These are phyloP conservation scores for Mycosphaerella arachidis DNA, from an alignment of 2,329 filamentous ascomycete genomes.

Conservation along the genomic window DNA sequence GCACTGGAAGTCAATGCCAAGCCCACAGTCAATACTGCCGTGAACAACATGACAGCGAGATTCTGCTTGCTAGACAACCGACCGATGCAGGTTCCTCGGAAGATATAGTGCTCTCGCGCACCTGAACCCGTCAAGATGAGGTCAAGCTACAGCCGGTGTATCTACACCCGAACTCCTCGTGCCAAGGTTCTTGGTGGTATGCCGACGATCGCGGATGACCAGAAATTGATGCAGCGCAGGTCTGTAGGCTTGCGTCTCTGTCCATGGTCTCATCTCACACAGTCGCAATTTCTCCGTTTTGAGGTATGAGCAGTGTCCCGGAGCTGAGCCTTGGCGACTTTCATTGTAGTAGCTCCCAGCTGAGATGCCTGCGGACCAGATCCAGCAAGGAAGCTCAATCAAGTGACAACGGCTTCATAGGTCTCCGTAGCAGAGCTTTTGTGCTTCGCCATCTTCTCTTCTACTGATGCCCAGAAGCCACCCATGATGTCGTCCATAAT, in stretches of 20 bases:
- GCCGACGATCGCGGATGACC: background rate
- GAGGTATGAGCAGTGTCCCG: background rate
- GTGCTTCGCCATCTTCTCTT: background rate
- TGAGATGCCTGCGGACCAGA: too few relatives aligned
- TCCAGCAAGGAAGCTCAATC: too few relatives aligned
- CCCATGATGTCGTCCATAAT: background rate
- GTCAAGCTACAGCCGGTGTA: background rate
- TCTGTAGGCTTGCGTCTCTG: background rate
- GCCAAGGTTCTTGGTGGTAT: background rate
- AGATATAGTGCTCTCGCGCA: background rate
- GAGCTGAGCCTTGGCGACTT: background rate
- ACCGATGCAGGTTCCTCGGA: background rate
- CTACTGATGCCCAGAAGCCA: background rate
- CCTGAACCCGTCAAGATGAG: background rate
- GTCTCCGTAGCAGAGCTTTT: background rate
- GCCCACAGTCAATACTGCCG: background rate
- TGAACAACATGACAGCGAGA: background rate
- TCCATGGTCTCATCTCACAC: background rate
- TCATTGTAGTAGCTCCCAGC: too few relatives aligned
- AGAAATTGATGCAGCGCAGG: background rate
- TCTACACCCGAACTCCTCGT: constrained; percentile 1
- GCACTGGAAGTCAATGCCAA: constrained; percentile 16
- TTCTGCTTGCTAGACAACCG: background rate
- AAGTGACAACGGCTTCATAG: background rate
- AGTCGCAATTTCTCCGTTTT: background rate